Conservation (phyloP, 2,329 filamentous ascomycete genomes). For the Thelonectria olida region DNA sequence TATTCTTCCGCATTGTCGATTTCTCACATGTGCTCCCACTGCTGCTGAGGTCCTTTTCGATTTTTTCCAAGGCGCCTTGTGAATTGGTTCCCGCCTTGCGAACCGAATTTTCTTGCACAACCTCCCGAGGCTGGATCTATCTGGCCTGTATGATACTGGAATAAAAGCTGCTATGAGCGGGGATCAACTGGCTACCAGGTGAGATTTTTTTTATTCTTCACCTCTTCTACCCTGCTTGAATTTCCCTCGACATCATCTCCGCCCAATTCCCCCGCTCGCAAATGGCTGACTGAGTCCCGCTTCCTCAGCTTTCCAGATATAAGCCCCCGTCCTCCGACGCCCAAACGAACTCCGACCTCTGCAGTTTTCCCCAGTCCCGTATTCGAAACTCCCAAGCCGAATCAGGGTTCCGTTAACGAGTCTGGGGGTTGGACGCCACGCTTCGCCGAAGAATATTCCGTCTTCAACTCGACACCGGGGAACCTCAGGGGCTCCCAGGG, state of each 20-base stretch:
- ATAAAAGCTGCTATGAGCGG: conserved; percentile 68
- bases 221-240: not conserved
- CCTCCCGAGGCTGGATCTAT: conserved; percentile 25
- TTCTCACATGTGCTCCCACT: conserved; percentile 30
- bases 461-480: conserved; percentile 71
- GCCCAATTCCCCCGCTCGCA: conserved; percentile 20
- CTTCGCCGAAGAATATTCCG: conserved; percentile 72
- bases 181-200: conserved; percentile 66
- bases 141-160: conserved; percentile 38
- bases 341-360: conserved; percentile 65
- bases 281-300: conserved; percentile 47
- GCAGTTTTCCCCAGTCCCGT: conserved; percentile 62
- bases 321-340: conserved; percentile 69
- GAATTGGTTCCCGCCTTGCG: not conserved
- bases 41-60: conserved; percentile 25
- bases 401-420: conserved; percentile 58
- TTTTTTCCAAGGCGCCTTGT: conserved; percentile 8
- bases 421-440: conserved; percentile 66
- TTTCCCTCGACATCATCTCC: conserved; percentile 22
- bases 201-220: conserved; percentile 40
- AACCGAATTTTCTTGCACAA: conserved; percentile 3
- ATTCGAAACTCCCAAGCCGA: conserved; percentile 65
- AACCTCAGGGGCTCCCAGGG: conserved; percentile 60
- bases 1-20: conserved; percentile 12
- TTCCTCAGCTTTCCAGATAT: conserved; percentile 68